Conservation (phyloP, 805 yeast genomes). For the Wickerhamiella domercqiae region DNA sequence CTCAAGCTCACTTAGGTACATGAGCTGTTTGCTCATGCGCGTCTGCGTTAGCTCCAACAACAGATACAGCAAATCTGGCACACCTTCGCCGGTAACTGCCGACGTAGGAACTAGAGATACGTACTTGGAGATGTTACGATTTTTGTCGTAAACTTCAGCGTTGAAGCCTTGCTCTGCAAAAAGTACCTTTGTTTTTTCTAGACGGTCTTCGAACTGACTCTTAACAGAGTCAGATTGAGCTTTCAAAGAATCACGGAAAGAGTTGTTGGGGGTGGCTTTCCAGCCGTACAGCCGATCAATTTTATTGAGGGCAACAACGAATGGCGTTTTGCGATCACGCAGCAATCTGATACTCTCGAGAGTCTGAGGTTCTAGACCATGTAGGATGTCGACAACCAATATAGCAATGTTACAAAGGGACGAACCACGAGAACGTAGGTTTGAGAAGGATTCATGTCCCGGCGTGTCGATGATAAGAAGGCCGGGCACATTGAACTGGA, state of each 20-base stretch:
- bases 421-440: slow-evolving; percentile 96
- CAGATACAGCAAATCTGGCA: slow-evolving; percentile 94
- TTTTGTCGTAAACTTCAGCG: slow-evolving; percentile 90
- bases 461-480: slow-evolving; percentile 94
- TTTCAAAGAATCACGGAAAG: slow-evolving; percentile 86
- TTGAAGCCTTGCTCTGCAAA: slow-evolving; percentile 97
- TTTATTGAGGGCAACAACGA: slow-evolving; percentile 91
- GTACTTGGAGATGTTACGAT: slow-evolving; percentile 81
- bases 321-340: slow-evolving; percentile 96
- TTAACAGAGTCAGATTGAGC: slow-evolving; percentile 74
- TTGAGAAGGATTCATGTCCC: slow-evolving; percentile 98
- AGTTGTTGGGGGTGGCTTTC: slow-evolving; percentile 79
- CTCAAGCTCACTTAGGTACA: slow-evolving; percentile 85
- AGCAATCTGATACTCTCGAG: slow-evolving; percentile 81
- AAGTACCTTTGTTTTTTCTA: slow-evolving; percentile 70
- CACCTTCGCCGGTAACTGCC: slow-evolving; percentile 99
- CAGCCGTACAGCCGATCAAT: slow-evolving; percentile 95
- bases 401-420: slow-evolving; percentile 98
- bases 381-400: slow-evolving; percentile 96
- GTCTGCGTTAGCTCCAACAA: slow-evolving; percentile 89
- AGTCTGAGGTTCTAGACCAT: slow-evolving; percentile 97
- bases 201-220: slow-evolving; percentile 81
- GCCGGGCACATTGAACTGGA: slow-evolving; percentile 87
- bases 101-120: slow-evolving; percentile 97
- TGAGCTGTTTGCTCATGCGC: slow-evolving; percentile 97